Evolutionary conservation across 2,329 filamentous ascomycete genomes (phyloP), one percentile per base, ranked within the genome.

Genomic region (Cryphonectria carpinicola): DNA sequence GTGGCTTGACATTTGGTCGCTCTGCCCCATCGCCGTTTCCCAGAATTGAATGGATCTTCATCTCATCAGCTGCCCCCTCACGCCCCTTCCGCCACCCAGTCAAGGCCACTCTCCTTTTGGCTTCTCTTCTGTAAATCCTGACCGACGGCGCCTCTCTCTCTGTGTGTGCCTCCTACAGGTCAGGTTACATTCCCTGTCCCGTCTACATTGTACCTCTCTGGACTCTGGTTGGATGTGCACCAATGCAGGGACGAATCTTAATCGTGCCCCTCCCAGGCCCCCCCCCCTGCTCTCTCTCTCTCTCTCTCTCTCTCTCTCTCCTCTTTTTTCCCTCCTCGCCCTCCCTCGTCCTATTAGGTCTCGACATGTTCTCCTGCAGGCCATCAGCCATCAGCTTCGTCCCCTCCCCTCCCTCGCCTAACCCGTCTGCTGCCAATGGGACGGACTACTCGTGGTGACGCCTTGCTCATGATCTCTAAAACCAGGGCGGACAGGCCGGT

Each of bases 161-260:
- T 58, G 25, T 13, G 19, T 49, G 19, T 49, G 19, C 25, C 25
- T 39, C 37, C 7, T 11, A 10, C 13, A 17, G 25, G 28, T 28
- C 13, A 17, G 25, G 28, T 28, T 28, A 28, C 54, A 58, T 58
- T 32, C 14, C 28, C 25, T 28, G 54, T 32, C 25, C 25, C 25
- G 4, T 13, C 52, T 19, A 28, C n/a, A 28, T 14, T 54, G 10
- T 54, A 25, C 17, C n/a, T 54, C 52, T 25, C 17, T 49, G 46
- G 22, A 14, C 13, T 49, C 19, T 49, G 46, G 19, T n/a, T n/a
- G 19, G 46, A n/a, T n/a, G 10, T 32, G 28, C 54, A 58, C 54
- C 54, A 58, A 35, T 58, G 54, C 54, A 58, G 25, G 54, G 54
- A 32, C 54, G 54, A 58, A 58, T 58, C 25, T 58, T 28, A 58